Conservation (phyloP, 2,329 filamentous ascomycete genomes). For the Huntiella omanensis region DNA sequence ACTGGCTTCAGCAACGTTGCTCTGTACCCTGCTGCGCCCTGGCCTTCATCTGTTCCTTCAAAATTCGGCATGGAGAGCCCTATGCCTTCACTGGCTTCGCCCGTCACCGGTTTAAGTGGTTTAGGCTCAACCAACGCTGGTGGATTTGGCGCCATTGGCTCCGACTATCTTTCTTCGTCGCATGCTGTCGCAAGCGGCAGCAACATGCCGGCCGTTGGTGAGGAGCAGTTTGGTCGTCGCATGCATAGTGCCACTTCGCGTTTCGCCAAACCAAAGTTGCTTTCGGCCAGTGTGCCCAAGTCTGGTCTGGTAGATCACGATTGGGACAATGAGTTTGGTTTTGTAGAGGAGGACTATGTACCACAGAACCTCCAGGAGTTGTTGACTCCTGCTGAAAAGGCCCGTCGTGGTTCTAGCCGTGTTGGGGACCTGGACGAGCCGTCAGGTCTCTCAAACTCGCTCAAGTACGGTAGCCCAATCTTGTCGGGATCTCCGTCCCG, state of each 20-base stretch:
- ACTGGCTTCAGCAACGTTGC: constrained; percentile 88
- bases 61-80: constrained; percentile 82
- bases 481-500: constrained; percentile 38
- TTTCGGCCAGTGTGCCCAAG: constrained; percentile 51
- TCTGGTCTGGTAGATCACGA: constrained; percentile 39
- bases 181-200: constrained; percentile 23
- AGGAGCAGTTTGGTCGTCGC: constrained; percentile 52
- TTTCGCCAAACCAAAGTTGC: constrained; percentile 45
- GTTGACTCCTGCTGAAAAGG: constrained; percentile 48
- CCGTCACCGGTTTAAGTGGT: constrained; percentile 33
- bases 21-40: constrained; percentile 56
- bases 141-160: constrained; percentile 39
- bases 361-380: constrained; percentile 52
- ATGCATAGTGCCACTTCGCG: constrained; percentile 43
- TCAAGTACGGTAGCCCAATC: constrained; percentile 43
- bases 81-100: constrained; percentile 41
- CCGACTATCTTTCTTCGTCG: constrained; percentile 35
- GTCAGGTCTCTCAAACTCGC: constrained; percentile 24
- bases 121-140: constrained; percentile 47
- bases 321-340: constrained; percentile 52
- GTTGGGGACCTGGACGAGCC: constrained; percentile 31
- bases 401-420: constrained; percentile 39
- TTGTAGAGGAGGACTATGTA: constrained; percentile 70
- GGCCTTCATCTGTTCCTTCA: constrained; percentile 80
- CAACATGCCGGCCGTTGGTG: constrained; percentile 24